A percentile compares a stretch with the other conserved stretches of the same genome.
Evolutionary conservation across 768 basidiomycete genomes (phyloP).

Genomic region (Naganishia onofrii): DNA sequence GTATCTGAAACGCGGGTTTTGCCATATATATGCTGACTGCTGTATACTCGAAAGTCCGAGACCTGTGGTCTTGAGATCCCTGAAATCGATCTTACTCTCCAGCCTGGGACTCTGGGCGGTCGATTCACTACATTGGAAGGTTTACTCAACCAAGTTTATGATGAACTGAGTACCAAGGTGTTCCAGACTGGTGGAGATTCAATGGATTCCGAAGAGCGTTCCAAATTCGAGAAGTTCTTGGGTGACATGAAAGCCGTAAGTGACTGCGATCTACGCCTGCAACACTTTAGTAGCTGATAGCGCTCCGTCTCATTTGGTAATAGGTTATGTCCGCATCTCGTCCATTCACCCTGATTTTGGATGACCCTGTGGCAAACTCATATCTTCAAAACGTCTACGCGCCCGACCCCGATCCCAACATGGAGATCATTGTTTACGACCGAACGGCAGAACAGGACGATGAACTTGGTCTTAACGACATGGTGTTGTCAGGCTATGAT

Average conservation of each 20-base stretch:
- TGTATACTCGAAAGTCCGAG: conserved; percentile 66
- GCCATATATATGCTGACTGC: background rate
- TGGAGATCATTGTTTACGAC: conserved; percentile 78
- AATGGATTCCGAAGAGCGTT: conserved; percentile 53
- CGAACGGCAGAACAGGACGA: conserved; percentile 89
- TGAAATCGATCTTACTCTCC: conserved; percentile 87
- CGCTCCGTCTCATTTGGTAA: background rate
- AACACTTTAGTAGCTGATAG: background rate
- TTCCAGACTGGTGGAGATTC: conserved; percentile 70
- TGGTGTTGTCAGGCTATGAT: conserved; percentile 52
- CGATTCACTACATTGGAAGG: conserved; percentile 97
- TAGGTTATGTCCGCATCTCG: conserved; percentile 74
- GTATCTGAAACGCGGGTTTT: conserved; percentile 22
- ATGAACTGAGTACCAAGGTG: conserved; percentile 85
- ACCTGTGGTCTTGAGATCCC: conserved; percentile 84
- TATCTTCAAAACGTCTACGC: conserved; percentile 97
- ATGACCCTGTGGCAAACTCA: conserved; percentile 92
- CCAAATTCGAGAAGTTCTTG: conserved; percentile 73
- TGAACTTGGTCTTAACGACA: conserved; percentile 70
- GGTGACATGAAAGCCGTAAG: conserved; percentile 48
- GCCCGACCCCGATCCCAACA: conserved; percentile 92
- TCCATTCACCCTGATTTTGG: conserved; percentile 87
- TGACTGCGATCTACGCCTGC: background rate
- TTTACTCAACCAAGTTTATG: conserved; percentile 87
- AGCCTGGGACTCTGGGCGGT: conserved; percentile 91